phyloP scores from a whole-genome alignment of 192 early-diverging fungal genomes.

The Gigaspora rosea region DNA sequence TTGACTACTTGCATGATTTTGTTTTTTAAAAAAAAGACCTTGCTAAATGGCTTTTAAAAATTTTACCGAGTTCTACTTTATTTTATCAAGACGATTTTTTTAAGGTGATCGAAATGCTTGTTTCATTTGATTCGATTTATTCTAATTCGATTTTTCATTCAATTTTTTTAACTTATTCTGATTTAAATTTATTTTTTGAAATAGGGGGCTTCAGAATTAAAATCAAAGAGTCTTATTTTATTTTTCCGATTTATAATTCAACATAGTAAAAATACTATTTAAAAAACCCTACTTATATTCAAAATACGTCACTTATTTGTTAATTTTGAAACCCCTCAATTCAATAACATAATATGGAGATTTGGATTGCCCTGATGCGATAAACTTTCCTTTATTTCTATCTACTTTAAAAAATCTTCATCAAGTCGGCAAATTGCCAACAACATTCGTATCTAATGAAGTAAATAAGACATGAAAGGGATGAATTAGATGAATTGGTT shows the following conservation, averaged over 20 bases:
- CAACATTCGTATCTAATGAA: constrained; percentile 46
- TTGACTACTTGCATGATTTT: neutral
- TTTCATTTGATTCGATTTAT: too few species aligned
- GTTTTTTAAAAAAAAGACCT: constrained; percentile 41
- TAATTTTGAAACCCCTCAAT: too few species aligned
- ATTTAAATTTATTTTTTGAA: neutral
- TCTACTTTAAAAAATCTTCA: constrained; percentile 40
- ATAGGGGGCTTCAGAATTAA: too few species aligned
- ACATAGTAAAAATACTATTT: too few species aligned
- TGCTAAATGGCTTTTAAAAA: constrained; percentile 59
- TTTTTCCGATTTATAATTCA: too few species aligned
- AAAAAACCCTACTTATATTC: too few species aligned
- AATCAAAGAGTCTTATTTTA: too few species aligned
- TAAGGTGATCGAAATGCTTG: constrained; percentile 34
- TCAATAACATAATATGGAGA: constrained; percentile 57
- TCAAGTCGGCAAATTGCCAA: constrained; percentile 38
- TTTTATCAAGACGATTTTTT: constrained; percentile 80
- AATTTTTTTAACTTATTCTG: too few species aligned
- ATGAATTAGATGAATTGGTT: neutral
- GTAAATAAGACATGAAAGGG: neutral
- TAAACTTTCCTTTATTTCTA: constrained; percentile 52
- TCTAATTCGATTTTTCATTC: neutral
- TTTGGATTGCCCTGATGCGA: constrained; percentile 77
- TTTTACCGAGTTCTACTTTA: constrained; percentile 62
- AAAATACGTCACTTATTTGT: too few species aligned